Conservation (phyloP, 2,329 filamentous ascomycete genomes). For the Venturia carpophila region DNA sequence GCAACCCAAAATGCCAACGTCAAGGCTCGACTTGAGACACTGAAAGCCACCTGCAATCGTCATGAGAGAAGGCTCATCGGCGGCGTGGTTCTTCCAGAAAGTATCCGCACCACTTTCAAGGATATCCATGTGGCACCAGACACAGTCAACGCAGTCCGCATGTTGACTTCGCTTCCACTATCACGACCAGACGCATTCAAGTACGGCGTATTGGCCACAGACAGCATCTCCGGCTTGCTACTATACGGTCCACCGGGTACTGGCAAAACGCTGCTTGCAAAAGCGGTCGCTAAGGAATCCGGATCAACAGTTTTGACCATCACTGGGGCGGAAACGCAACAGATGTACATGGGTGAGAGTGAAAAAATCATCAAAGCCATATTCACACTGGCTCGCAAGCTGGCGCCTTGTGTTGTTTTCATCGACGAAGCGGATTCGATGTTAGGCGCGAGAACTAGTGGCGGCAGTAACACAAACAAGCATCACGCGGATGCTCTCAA, state of each 20-base stretch:
- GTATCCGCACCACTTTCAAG: slow-evolving; percentile 77
- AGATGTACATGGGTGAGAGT: slow-evolving; percentile 92
- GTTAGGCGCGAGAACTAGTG: slow-evolving; percentile 55
- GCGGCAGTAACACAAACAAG: slow-evolving; percentile 36
- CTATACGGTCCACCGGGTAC: slow-evolving; percentile 75
- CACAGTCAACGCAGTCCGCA: slow-evolving; percentile 80
- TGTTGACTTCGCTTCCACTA: slow-evolving; percentile 79
- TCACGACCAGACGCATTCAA: slow-evolving; percentile 88
- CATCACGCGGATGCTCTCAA: slow-evolving; percentile 82
- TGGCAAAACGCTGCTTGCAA: slow-evolving; percentile 58
- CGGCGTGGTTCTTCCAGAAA: slow-evolving; percentile 72
- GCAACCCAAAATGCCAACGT: slow-evolving; percentile 14
- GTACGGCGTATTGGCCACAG: slow-evolving; percentile 85
- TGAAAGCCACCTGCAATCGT: slow-evolving; percentile 55
- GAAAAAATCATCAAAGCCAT: slow-evolving; percentile 94
- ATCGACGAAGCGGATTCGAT: slow-evolving; percentile 95
- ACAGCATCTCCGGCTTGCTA: slow-evolving; percentile 82
- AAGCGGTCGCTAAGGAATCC: slow-evolving; percentile 56
- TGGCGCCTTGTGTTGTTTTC: slow-evolving; percentile 88
- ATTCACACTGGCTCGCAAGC: slow-evolving; percentile 83
- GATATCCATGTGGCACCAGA: slow-evolving; percentile 77
- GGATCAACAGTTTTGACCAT: slow-evolving; percentile 72
- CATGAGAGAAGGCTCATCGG: slow-evolving; percentile 77
- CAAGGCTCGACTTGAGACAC: slow-evolving; percentile 34
- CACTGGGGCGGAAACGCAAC: slow-evolving; percentile 82